Base-by-base conservation (phyloP, 2,329 filamentous ascomycete genomes). In the Chaetomium sp. region DNA sequence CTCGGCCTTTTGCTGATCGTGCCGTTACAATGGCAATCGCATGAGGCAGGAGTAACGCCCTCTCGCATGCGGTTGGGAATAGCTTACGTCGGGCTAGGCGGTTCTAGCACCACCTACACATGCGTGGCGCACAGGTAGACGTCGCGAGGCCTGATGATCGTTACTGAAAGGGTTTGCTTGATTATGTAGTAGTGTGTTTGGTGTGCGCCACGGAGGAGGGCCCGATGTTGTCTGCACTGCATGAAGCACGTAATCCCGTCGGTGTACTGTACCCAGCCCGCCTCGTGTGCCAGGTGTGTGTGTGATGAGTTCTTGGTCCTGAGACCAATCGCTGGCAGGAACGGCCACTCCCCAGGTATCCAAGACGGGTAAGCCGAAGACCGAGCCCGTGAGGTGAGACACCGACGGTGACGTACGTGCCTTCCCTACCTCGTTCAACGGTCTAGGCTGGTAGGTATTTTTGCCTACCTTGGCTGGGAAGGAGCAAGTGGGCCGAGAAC, bases 41-140 rank as follows among this genome's bases (percentile, higher is more conserved):
- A 60, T 60, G 38, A 45, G 62, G 45, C 57, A 57, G 57, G 62
- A 62, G 53, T 45, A 21, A 21, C n/a, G 12, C 23, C 16, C 23
- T 31, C 35, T 29, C 25, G 35, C 54, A 25, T 58, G 54, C 55
- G 35, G 55, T 10, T 58, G n/a, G 31, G 51, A 35, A 16, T 16
- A 33, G 51, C 29, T 19, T 21, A 21, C n/a, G n/a, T 55, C n/a
- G n/a, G n/a, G n/a, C 19, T 35, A 35, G 7, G 31, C 13, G 50
- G 7, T n/a, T 53, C 50, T 10, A 9, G 5, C 8, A 27, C 16
- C 19, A 25, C n/a, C n/a, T n/a, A n/a, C 50, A 29, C 31, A 27
- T 29, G 16, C 16, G 5, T 29, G 25, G 25, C 16, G 50, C 16
- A 53, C 25, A 53, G 23, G 49, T 27, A 29, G 23, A 51, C 13